phyloP scores from a whole-genome alignment of 2,329 filamentous ascomycete genomes.

The Ceratocystis destructans region DNA sequence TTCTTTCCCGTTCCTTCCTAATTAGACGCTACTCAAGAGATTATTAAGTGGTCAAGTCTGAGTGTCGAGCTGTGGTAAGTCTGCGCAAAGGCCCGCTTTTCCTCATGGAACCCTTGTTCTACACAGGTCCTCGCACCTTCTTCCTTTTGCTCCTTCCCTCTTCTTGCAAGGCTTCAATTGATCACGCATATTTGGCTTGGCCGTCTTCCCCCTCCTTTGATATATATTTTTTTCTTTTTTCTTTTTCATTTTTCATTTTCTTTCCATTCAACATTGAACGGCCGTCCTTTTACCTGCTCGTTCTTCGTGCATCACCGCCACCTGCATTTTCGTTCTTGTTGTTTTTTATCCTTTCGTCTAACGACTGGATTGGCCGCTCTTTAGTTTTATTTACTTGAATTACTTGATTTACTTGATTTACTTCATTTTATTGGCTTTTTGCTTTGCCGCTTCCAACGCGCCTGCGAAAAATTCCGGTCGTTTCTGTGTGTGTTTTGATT shows the following conservation, averaged over 20 bases:
- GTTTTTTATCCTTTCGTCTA: slow-evolving; percentile 7
- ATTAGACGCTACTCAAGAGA: background rate
- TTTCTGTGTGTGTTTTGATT: background rate
- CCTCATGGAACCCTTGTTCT: slow-evolving; percentile 1
- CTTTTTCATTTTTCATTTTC: background rate
- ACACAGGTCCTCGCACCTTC: slow-evolving; percentile 1
- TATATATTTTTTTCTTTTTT: background rate
- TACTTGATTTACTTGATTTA: background rate
- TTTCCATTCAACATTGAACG: background rate
- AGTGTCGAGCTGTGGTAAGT: background rate
- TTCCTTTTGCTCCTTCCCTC: slow-evolving; percentile 6
- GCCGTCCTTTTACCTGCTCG: background rate
- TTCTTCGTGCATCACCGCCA: slow-evolving; percentile 10
- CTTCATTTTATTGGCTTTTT: background rate
- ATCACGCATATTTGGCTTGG: background rate
- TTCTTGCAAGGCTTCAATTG: background rate
- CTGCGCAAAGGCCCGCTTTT: background rate
- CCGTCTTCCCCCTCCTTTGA: background rate
- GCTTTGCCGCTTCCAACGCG: slow-evolving; percentile 3
- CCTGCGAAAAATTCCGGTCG: background rate
- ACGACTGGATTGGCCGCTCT: slow-evolving; percentile 7
- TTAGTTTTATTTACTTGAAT: slow-evolving; percentile 1
- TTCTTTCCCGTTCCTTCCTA: background rate
- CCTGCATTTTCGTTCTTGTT: slow-evolving; percentile 8
- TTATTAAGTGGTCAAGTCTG: no score